Conservation (phyloP, 2,329 filamentous ascomycete genomes). For the Chrysoporthe puriensis region DNA sequence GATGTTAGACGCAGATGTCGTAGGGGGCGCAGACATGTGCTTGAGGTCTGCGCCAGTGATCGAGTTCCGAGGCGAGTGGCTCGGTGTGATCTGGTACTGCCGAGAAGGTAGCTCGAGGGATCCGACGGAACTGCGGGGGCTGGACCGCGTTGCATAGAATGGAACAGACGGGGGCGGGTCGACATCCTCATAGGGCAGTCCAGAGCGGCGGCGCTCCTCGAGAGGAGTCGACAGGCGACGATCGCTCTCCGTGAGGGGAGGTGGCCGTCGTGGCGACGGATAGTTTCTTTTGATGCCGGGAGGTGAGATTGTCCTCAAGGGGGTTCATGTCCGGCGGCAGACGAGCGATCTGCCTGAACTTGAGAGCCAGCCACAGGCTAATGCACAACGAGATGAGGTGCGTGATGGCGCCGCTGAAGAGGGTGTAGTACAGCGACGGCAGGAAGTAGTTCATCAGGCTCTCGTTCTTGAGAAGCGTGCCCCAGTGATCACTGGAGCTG, state of each 20-base stretch:
- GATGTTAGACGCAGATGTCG: constrained; percentile 22
- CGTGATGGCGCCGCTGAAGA: constrained; percentile 65
- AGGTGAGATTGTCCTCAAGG: constrained; percentile 82
- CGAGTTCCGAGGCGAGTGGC: constrained; percentile 49
- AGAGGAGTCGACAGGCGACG: constrained; percentile 61
- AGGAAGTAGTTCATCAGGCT: constrained; percentile 63
- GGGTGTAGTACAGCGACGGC: constrained; percentile 68
- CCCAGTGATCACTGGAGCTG: constrained; percentile 60
- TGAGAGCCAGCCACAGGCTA: constrained; percentile 73
- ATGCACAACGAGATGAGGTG: constrained; percentile 73
- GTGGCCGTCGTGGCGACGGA: constrained; percentile 54
- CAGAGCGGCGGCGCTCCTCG: constrained; percentile 48
- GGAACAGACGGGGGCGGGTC: constrained; percentile 64
- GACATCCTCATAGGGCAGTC: constrained; percentile 48
- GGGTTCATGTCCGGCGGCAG: constrained; percentile 96
- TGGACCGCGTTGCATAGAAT: constrained; percentile 75
- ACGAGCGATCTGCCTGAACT: constrained; percentile 79
- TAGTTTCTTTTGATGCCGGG: constrained; percentile 72
- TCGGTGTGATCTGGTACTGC: constrained; percentile 55
- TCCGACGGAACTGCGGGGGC: constrained; percentile 54
- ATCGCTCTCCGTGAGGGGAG: constrained; percentile 49
- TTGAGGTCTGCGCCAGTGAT: constrained; percentile 49
- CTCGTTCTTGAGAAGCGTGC: constrained; percentile 65
- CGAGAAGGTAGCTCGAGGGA: constrained; percentile 61
- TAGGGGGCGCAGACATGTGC: constrained; percentile 46